Percentiles rank a stretch among this genome's conserved stretches.
phyloP scores from a whole-genome alignment of 306 rosid species.

The Acacia melanoxylon region DNA sequence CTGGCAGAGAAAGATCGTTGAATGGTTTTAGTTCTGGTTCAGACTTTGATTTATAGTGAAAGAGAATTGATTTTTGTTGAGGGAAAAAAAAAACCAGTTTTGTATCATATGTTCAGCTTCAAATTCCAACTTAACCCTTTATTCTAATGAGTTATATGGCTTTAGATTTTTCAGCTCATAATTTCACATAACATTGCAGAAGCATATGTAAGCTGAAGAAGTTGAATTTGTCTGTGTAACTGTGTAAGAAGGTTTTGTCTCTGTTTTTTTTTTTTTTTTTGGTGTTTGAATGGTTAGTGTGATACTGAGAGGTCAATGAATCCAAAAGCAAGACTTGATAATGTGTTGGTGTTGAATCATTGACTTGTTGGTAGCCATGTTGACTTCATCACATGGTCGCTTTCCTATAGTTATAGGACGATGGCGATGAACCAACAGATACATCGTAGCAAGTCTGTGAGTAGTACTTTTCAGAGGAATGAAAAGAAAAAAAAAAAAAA shows the following conservation, averaged over 20 bases:
- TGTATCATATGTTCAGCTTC: neutral
- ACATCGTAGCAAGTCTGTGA: neutral
- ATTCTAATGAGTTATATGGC: neutral
- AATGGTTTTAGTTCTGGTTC: neutral
- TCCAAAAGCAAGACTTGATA: neutral
- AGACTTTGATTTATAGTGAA: neutral
- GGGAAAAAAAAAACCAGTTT: neutral
- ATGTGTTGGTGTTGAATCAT: neutral
- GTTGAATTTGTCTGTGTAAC: too few relatives aligned
- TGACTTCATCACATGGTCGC: neutral
- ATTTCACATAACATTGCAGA: neutral
- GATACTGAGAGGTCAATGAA: neutral
- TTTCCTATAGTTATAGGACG: neutral
- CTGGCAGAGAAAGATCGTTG: neutral
- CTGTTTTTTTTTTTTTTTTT: too few relatives aligned
- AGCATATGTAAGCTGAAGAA: neutral
- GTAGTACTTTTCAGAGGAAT: too few relatives aligned
- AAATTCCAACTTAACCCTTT: neutral
- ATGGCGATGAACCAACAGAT: neutral
- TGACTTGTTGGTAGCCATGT: neutral
- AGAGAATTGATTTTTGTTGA: neutral
- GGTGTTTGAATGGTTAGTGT: neutral
- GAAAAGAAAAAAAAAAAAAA: too few relatives aligned
- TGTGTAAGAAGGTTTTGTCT: neutral
- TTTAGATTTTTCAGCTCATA: neutral